Percentiles rank a stretch among this genome's conserved stretches.
These are phyloP conservation scores for Climacium dendroides DNA, from an alignment of 225 moss, liverwort and hornwort genomes.

Conservation along the genomic window DNA sequence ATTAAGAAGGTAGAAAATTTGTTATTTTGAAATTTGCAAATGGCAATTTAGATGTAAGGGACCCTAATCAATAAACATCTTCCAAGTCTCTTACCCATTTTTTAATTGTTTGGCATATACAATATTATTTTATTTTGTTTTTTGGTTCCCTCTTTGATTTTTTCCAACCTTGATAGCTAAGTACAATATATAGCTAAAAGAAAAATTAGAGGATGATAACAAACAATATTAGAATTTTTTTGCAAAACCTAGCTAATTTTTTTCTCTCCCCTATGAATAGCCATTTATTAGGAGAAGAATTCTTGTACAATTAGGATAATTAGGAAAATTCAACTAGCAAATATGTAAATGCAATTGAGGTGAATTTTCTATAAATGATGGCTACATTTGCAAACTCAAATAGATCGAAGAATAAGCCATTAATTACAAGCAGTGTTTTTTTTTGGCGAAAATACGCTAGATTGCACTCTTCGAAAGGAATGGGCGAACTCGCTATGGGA, in stretches of 20 bases:
- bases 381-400: neutral
- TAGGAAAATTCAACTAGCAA: neutral
- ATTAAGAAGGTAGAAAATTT: neutral
- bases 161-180: rapidly evolving
- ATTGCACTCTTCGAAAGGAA: too few species aligned
- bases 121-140: neutral
- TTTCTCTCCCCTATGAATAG: too few species aligned
- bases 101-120: rapidly evolving
- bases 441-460: too few species aligned
- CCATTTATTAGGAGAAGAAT: neutral
- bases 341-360: neutral
- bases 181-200: rapidly evolving
- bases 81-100: neutral
- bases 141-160: too few species aligned
- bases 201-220: neutral
- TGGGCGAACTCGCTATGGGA: too few species aligned
- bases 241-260: neutral
- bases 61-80: too few species aligned
- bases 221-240: neutral
- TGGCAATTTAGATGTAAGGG: rapidly evolving
- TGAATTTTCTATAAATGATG: neutral
- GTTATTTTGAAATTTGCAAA: neutral
- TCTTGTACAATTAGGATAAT: neutral
- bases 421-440: too few species aligned
- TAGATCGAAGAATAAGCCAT: too few species aligned